A percentile compares a stretch with the other conserved stretches of the same genome.
Conservation (phyloP, 2,329 filamentous ascomycete species). For the Endocalyx cinctus region DNA sequence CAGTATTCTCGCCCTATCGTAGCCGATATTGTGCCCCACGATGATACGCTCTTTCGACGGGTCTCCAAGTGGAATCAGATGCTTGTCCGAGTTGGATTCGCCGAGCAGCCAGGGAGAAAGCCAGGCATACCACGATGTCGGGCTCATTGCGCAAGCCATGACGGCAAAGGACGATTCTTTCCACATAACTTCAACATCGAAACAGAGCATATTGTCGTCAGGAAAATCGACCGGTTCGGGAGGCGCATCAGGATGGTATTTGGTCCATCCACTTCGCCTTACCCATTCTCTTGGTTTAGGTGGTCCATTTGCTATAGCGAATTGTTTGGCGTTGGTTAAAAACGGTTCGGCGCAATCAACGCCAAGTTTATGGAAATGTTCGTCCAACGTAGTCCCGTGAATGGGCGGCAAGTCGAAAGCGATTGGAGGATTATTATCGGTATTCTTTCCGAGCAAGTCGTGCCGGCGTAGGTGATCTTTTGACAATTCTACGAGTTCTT, state of each 20-base stretch:
- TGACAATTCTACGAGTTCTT: conserved; percentile 73
- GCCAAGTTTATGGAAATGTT: conserved; percentile 89
- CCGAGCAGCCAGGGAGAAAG: conserved; percentile 90
- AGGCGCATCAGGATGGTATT: conserved; percentile 72
- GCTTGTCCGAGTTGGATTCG: conserved; percentile 70
- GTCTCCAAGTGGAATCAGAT: conserved; percentile 85
- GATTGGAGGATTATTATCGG: conserved; percentile 69
- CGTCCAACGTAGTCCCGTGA: conserved; percentile 77
- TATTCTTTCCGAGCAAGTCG: conserved; percentile 85
- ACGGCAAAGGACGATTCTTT: conserved; percentile 88
- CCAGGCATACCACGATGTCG: conserved; percentile 95
- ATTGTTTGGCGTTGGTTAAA: conserved; percentile 67
- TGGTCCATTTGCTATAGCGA: conserved; percentile 58
- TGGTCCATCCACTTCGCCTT: conserved; percentile 84
- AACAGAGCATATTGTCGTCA: conserved; percentile 76
- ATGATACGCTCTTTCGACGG: conserved; percentile 68
- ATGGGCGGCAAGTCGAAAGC: conserved; percentile 80
- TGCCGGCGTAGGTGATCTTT: conserved; percentile 79
- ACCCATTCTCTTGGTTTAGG: conserved; percentile 68
- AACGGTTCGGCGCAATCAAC: conserved; percentile 84
- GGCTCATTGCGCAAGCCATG: conserved; percentile 91
- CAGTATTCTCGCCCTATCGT: conserved; percentile 79
- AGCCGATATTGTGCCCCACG: conserved; percentile 93
- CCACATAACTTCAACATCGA: conserved; percentile 97
- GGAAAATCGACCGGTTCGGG: conserved; percentile 70